These are phyloP conservation scores for Pythium rishiriense DNA, from an alignment of 352 stramenopile species.

Conservation along the genomic window DNA sequence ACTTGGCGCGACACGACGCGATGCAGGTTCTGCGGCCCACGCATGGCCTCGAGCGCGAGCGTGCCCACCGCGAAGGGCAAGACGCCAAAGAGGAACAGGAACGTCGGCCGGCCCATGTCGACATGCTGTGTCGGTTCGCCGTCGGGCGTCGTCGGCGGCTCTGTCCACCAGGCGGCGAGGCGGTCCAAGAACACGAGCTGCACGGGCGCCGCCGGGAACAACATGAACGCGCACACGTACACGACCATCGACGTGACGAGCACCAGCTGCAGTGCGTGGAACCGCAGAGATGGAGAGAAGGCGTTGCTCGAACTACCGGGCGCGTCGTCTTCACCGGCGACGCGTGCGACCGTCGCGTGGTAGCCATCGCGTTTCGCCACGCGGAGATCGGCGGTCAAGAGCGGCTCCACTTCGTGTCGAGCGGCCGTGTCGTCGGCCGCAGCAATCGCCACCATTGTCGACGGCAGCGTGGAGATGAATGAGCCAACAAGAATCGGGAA, in stretches of 20 bases:
- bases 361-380: background rate
- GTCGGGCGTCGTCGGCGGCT: constrained; percentile 18
- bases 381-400: background rate
- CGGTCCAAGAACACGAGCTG: constrained; percentile 22
- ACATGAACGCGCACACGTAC: constrained; percentile 40
- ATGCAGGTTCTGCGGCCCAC: constrained; percentile 34
- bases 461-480: background rate
- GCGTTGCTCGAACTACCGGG: background rate
- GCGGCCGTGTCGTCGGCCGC: background rate
- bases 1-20: constrained; percentile 38
- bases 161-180: constrained; percentile 19
- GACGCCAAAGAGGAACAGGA: constrained; percentile 54
- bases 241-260: constrained; percentile 39
- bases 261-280: constrained; percentile 31
- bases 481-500: background rate
- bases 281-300: background rate
- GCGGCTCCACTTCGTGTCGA: constrained; percentile 12
- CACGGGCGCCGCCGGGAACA: constrained; percentile 18
- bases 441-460: constrained; percentile 17
- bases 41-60: constrained; percentile 21
- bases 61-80: constrained; percentile 37
- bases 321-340: background rate
- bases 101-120: constrained; percentile 58
- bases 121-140: constrained; percentile 35
- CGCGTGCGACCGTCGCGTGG: background rate